These are phyloP conservation scores for Yamadazyma atmosphaerica DNA, from an alignment of 1,139 yeast species.

Conservation along the genomic window DNA sequence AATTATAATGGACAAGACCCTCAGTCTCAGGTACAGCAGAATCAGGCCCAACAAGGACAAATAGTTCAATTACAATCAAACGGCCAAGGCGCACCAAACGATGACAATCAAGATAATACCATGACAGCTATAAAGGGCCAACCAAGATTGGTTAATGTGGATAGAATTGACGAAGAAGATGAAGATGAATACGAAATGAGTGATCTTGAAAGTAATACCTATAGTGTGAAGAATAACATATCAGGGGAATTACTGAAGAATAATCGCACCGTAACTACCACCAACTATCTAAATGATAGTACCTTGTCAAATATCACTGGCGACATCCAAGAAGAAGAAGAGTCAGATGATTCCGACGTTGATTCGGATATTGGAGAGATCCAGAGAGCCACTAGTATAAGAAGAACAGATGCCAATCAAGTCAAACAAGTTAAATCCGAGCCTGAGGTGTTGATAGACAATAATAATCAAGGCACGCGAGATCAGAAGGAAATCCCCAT, in stretches of 20 bases:
- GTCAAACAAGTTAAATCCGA: slow-evolving; percentile 8
- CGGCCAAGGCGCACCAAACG: slow-evolving; percentile 2
- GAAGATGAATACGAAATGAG: slow-evolving; percentile 27
- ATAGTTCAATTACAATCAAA: not conserved
- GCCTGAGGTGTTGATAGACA: not conserved
- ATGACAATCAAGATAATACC: slow-evolving; percentile 26
- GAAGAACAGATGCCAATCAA: slow-evolving; percentile 16
- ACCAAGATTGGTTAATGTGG: slow-evolving; percentile 63
- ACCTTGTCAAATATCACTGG: slow-evolving; percentile 13
- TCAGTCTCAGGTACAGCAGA: not conserved
- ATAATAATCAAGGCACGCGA: slow-evolving; percentile 1
- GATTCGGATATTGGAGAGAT: slow-evolving; percentile 51
- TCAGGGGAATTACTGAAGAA: slow-evolving; percentile 4
- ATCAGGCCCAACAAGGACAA: too few relatives aligned
- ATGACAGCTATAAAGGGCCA: slow-evolving; percentile 73
- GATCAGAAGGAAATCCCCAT: slow-evolving; percentile 11
- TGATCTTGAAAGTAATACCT: slow-evolving; percentile 15
- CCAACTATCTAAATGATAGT: slow-evolving; percentile 16
- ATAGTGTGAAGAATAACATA: slow-evolving; percentile 6
- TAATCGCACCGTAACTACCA: slow-evolving; percentile 12
- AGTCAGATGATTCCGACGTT: slow-evolving; percentile 37
- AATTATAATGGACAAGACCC: slow-evolving; percentile 17
- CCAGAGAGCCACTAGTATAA: slow-evolving; percentile 43
- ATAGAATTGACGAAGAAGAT: slow-evolving; percentile 51
- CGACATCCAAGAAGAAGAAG: slow-evolving; percentile 18